A percentile compares a stretch with the other conserved stretches of the same genome.
Conservation (phyloP, 2,329 filamentous ascomycete species). For the Aspergillus quadrilineatus region DNA sequence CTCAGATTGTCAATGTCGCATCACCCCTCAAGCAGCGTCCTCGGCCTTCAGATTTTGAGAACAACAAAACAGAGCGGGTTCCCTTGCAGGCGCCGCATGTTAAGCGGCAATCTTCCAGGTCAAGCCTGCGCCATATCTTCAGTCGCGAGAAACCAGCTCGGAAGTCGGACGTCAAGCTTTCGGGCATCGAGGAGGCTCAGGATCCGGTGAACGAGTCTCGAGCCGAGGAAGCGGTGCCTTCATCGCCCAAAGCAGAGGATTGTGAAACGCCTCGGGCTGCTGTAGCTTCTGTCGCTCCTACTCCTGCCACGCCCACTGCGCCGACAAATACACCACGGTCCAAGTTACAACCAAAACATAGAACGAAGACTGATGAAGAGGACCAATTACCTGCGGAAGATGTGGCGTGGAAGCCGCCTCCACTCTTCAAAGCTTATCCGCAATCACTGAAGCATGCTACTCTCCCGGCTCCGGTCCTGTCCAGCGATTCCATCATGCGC, state of each 20-base stretch:
- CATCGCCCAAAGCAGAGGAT: conserved; percentile 31
- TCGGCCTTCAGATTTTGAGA: conserved; percentile 33
- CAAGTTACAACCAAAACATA: conserved; percentile 23
- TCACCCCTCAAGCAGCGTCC: conserved; percentile 31
- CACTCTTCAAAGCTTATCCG: conserved; percentile 82
- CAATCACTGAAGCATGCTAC: conserved; percentile 75
- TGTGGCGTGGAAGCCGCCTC: conserved; percentile 64
- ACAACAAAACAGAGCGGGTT: conserved; percentile 28
- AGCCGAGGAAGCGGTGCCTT: conserved; percentile 19
- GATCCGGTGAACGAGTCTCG: conserved; percentile 19
- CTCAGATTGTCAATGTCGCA: conserved; percentile 17
- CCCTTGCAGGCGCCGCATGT: conserved; percentile 32
- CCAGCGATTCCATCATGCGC: conserved; percentile 68
- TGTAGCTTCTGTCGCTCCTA: conserved; percentile 23
- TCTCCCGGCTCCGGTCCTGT: conserved; percentile 65
- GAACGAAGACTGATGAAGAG: conserved; percentile 25
- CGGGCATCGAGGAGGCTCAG: conserved; percentile 34
- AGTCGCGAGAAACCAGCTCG: conserved; percentile 36
- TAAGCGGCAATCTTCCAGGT: conserved; percentile 39
- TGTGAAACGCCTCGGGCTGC: conserved; percentile 31
- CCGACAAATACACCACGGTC: conserved; percentile 19
- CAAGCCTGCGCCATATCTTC: conserved; percentile 39
- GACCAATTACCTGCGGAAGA: conserved; percentile 25
- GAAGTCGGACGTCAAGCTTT: conserved; percentile 28
- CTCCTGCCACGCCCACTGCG: conserved; percentile 24